Evolutionary conservation across 2,329 filamentous ascomycete genomes (phyloP).

Genomic region (Fusarium aywerte): DNA sequence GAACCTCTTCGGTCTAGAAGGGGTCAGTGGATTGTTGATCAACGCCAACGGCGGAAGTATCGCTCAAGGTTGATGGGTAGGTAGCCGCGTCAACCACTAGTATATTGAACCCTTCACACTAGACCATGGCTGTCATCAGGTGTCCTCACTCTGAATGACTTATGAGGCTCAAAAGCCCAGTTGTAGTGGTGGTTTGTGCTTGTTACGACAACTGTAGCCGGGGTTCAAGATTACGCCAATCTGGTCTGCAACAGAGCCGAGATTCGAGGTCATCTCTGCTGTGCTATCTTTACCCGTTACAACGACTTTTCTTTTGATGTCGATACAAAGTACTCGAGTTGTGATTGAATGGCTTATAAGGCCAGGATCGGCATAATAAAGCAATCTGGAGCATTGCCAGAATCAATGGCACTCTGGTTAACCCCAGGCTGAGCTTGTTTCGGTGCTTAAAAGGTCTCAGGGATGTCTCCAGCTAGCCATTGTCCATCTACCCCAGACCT

Average conservation of each 20-base stretch:
- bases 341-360: background rate
- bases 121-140: background rate
- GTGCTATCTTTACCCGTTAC: background rate
- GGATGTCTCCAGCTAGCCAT: conserved; percentile 26
- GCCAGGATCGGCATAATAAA: conserved; percentile 16
- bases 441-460: conserved; percentile 21
- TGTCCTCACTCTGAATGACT: background rate
- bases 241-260: conserved; percentile 20
- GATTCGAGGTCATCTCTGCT: conserved; percentile 22
- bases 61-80: conserved; percentile 7
- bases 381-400: conserved; percentile 14
- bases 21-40: conserved; percentile 13
- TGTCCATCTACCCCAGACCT: conserved; percentile 42
- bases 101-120: background rate
- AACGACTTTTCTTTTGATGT: background rate
- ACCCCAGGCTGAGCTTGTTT: conserved; percentile 41
- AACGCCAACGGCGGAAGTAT: conserved; percentile 38
- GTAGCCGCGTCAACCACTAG: conserved; percentile 36
- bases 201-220: conserved; percentile 1
- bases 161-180: conserved; percentile 1
- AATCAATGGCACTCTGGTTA: conserved; percentile 3
- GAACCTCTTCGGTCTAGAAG: conserved; percentile 2
- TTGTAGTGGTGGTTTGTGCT: background rate
- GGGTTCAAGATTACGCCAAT: conserved; percentile 16
- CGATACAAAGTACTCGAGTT: background rate